These are phyloP conservation scores for Zygnema cylindricum DNA, from an alignment of 139 green algal species.

Conservation along the genomic window DNA sequence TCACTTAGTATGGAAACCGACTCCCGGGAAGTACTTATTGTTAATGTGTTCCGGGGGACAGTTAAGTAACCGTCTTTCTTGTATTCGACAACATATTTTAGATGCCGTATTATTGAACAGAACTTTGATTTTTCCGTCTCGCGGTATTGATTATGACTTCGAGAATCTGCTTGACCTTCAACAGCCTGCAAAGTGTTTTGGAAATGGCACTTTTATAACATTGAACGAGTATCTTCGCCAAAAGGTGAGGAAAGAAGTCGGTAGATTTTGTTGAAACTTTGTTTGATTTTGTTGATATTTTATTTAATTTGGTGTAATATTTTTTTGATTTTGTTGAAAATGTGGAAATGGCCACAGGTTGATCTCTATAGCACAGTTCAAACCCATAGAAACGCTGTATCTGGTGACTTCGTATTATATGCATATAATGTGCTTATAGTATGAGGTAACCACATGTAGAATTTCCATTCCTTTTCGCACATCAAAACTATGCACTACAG, in stretches of 20 bases:
- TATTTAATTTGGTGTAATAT: background rate
- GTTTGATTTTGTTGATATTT: slow-evolving; percentile 2
- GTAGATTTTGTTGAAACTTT: too few species aligned
- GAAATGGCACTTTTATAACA: slow-evolving; percentile 24
- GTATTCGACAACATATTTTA: slow-evolving; percentile 45
- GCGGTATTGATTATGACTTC: slow-evolving; percentile 51
- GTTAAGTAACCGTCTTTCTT: slow-evolving; percentile 50
- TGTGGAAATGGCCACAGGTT: too few species aligned
- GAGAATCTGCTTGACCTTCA: slow-evolving; percentile 39
- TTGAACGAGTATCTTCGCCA: slow-evolving; percentile 17
- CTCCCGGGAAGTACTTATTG: slow-evolving; percentile 30
- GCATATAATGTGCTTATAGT: too few species aligned
- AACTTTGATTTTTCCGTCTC: slow-evolving; percentile 46
- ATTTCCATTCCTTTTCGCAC: too few species aligned
- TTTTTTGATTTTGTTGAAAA: background rate
- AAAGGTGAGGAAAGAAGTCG: background rate
- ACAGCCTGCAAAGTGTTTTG: slow-evolving; percentile 19
- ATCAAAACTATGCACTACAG: too few species aligned
- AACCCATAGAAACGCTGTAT: too few species aligned
- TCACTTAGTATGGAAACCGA: background rate
- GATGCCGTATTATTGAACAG: slow-evolving; percentile 53
- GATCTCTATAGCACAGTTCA: too few species aligned
- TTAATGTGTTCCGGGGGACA: slow-evolving; percentile 47
- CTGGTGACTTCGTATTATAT: too few species aligned
- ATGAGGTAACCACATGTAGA: too few species aligned